Conservation (phyloP, 192 early-diverging fungal genomes). For the Coemansia sp. region DNA sequence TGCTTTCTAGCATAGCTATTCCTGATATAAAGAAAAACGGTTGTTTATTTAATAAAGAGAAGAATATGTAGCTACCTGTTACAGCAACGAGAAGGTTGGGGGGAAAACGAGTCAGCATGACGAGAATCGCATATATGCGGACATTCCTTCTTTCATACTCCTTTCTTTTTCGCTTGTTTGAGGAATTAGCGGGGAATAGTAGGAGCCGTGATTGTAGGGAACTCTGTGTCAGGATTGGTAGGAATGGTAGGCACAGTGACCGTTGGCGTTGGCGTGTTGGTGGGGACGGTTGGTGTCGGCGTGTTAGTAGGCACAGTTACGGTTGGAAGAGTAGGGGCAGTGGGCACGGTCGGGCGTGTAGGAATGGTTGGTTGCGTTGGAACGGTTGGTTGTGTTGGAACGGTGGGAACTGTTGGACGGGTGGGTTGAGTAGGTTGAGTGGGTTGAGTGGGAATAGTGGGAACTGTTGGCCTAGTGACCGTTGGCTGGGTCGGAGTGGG, state of each 20-base stretch:
- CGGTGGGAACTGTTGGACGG: not conserved
- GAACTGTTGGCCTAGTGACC: not conserved
- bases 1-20: no score
- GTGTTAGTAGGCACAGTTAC: not conserved
- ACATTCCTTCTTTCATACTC: no score
- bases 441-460: not conserved
- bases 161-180: not conserved
- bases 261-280: not conserved
- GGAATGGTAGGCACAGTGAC: no score
- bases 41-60: no score
- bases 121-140: not conserved
- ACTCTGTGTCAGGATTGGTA: not conserved
- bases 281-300: not conserved
- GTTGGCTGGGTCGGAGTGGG: no score
- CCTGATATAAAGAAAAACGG: no score
- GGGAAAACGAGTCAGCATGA: no score
- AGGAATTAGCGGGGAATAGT: not conserved
- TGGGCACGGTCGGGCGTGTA: no score
- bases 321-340: no score
- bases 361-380: not conserved
- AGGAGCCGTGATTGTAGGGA: conserved; percentile 18
- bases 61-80: no score
- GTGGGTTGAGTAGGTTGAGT: not conserved
- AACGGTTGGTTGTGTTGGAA: not conserved
- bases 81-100: no score